Evolutionary conservation across 2,329 filamentous ascomycete species (phyloP).

Genomic region (Trichothecium sympodiale): DNA sequence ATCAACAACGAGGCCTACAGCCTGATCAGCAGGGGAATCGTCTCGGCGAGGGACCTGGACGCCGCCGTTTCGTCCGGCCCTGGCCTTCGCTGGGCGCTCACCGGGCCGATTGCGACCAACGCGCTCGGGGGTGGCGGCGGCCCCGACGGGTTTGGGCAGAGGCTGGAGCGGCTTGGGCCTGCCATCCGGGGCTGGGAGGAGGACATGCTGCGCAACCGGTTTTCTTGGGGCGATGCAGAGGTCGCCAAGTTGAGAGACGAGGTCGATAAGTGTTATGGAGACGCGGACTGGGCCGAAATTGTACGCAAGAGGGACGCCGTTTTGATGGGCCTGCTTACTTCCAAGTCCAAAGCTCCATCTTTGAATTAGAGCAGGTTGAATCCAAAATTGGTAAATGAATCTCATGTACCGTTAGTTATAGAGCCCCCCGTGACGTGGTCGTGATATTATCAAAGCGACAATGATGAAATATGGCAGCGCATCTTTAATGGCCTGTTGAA

Average conservation of each 20-base stretch:
- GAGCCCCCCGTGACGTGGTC: too few species aligned
- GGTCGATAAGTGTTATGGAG: background rate
- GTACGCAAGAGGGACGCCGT: too few species aligned
- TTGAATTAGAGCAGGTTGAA: too few species aligned
- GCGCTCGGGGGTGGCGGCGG: slow-evolving; percentile 10
- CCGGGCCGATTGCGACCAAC: slow-evolving; percentile 8
- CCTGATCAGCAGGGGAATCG: slow-evolving; percentile 19
- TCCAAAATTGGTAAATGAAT: too few species aligned
- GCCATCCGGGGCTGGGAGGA: slow-evolving; percentile 4
- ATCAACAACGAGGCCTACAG: slow-evolving; percentile 23
- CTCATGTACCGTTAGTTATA: too few species aligned
- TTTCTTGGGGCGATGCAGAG: background rate
- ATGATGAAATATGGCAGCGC: too few species aligned
- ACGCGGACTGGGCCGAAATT: background rate
- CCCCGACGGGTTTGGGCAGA: slow-evolving; percentile 9
- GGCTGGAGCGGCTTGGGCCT: slow-evolving; percentile 8
- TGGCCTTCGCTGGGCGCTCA: slow-evolving; percentile 10
- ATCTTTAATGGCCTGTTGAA: too few species aligned
- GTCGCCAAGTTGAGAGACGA: slow-evolving; percentile 1
- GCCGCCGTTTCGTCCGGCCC: slow-evolving; percentile 6
- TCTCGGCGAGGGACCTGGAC: slow-evolving; percentile 16
- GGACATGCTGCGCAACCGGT: slow-evolving; percentile 4
- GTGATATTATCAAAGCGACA: too few species aligned
- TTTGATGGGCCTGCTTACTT: too few species aligned
- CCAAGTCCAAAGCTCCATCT: too few species aligned